Evolutionary conservation across 2,329 filamentous ascomycete species (phyloP).

Genomic region (Fusarium devonianum): DNA sequence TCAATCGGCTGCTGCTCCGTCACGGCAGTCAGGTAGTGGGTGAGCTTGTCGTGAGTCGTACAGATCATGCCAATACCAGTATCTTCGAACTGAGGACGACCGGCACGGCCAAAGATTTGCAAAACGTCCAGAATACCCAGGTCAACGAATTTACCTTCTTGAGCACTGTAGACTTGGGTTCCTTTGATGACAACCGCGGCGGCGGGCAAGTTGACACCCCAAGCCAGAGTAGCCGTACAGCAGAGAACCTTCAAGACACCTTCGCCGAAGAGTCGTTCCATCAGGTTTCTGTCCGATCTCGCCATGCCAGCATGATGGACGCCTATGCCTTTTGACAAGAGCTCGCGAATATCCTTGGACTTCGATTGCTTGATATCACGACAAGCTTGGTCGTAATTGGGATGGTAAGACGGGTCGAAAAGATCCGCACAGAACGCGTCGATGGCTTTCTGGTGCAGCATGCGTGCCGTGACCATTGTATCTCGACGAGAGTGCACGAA

Average conservation of each 20-base stretch:
- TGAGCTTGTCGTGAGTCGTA: conserved; percentile 90
- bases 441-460: conserved; percentile 83
- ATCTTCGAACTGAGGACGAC: conserved; percentile 96
- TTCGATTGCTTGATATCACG: conserved; percentile 86
- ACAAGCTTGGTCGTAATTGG: conserved; percentile 79
- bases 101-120: conserved; percentile 97
- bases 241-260: conserved; percentile 97
- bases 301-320: conserved; percentile 98
- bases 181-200: conserved; percentile 98
- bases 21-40: conserved; percentile 90
- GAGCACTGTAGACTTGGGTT: conserved; percentile 94
- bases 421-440: conserved; percentile 82
- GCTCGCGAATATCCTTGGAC: conserved; percentile 85
- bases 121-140: conserved; percentile 95
- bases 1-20: conserved; percentile 97
- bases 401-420: conserved; percentile 81
- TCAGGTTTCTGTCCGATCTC: conserved; percentile 90
- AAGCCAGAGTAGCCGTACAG: conserved; percentile 96
- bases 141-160: conserved; percentile 96
- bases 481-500: conserved; percentile 98
- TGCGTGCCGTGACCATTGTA: conserved; percentile 86
- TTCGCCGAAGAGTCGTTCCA: conserved; percentile 88
- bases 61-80: conserved; percentile 98
- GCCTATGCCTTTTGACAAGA: conserved; percentile 89
- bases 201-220: conserved; percentile 98